These are phyloP conservation scores for Rhodocollybia butyracea DNA, from an alignment of 768 basidiomycete species.

Conservation along the genomic window DNA sequence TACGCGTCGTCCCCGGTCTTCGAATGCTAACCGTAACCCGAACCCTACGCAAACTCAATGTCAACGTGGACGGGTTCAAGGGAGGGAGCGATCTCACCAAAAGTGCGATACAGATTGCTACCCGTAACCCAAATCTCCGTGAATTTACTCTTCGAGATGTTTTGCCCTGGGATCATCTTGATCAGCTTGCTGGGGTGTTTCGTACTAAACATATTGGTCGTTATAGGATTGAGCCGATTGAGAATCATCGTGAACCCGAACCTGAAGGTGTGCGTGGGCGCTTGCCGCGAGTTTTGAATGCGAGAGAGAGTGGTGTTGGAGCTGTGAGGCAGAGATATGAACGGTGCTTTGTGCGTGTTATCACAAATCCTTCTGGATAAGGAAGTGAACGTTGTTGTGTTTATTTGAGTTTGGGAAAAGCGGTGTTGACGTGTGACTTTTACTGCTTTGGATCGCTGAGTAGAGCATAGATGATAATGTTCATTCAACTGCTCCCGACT, in stretches of 20 bases:
- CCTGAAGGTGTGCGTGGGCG: too few relatives aligned
- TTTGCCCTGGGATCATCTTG: slow-evolving; percentile 15
- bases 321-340: neutral
- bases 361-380: neutral
- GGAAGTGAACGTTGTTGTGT: too few relatives aligned
- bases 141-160: slow-evolving; percentile 15
- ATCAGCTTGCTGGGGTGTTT: slow-evolving; percentile 14
- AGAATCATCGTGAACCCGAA: neutral
- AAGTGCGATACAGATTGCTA: slow-evolving; percentile 13
- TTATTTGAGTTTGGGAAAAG: too few relatives aligned
- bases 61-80: too few relatives aligned
- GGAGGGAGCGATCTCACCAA: slow-evolving; percentile 3
- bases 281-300: neutral
- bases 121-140: slow-evolving; percentile 11
- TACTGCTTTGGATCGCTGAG: too few relatives aligned
- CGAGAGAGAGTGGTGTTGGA: neutral
- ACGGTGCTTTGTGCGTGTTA: neutral
- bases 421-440: too few relatives aligned
- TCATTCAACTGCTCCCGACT: too few relatives aligned
- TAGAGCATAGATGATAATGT: too few relatives aligned
- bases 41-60: slow-evolving; percentile 13
- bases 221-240: neutral
- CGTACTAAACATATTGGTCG: slow-evolving; percentile 7
- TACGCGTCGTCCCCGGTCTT: slow-evolving; percentile 11
- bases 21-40: slow-evolving; percentile 13